phyloP scores from a whole-genome alignment of 176 grass and related monocot genomes.

The Miscanthus lutarioriparius region DNA sequence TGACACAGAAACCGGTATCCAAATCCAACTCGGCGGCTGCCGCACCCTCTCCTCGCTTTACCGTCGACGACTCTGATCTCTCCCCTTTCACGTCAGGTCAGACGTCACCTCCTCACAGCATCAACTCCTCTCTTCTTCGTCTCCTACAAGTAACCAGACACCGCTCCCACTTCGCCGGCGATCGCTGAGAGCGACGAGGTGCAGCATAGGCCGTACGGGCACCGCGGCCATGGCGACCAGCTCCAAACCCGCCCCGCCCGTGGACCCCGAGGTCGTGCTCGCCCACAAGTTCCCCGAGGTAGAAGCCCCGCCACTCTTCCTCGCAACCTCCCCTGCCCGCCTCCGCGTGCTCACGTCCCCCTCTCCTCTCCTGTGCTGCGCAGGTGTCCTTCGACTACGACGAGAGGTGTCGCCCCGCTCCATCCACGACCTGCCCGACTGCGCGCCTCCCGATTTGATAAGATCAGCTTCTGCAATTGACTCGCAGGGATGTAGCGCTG shows the following conservation, averaged over 20 bases:
- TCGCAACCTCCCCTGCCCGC: not conserved
- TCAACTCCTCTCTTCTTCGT: not conserved
- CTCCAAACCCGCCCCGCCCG: conserved; percentile 13
- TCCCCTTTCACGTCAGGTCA: not conserved
- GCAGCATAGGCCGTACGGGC: not conserved
- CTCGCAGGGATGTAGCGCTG: conserved; percentile 72
- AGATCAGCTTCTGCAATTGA: conserved; percentile 2
- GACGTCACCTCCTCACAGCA: not conserved
- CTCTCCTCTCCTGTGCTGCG: not conserved
- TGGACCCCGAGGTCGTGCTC: conserved; percentile 63
- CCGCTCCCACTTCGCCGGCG: not conserved
- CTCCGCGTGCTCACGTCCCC: not conserved
- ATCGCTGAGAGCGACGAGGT: not conserved
- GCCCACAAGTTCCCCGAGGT: conserved; percentile 84
- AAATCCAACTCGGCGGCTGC: not conserved
- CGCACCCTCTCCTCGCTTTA: not conserved
- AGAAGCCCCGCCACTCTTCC: not conserved
- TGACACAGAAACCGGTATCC: not conserved
- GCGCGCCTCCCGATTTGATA: not conserved
- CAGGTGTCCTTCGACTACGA: conserved; percentile 72
- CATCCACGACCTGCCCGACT: not conserved
- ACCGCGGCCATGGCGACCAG: conserved; percentile 40
- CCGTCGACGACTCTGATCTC: not conserved
- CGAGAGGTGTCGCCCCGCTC: conserved; percentile 53
- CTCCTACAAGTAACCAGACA: not conserved